These are phyloP conservation scores for Bolboschoenus planiculmis DNA, from an alignment of 176 grass and related monocot genomes.

Conservation along the genomic window DNA sequence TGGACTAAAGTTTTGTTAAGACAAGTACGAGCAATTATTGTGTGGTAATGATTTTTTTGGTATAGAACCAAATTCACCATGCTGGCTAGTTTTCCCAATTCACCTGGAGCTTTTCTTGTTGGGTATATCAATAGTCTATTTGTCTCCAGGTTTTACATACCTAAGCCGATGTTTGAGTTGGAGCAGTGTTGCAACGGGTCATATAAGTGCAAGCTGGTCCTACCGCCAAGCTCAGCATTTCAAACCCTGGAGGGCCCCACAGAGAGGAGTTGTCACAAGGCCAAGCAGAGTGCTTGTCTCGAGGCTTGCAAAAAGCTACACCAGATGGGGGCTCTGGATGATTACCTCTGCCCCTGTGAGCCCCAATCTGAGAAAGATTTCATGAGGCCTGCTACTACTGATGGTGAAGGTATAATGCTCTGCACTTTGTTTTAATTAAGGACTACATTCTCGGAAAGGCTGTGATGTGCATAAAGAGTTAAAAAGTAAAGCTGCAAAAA, in stretches of 20 bases:
- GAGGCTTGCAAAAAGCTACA: constrained; percentile 89
- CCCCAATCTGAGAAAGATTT: background rate
- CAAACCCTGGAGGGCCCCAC: constrained; percentile 52
- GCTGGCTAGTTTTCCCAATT: background rate
- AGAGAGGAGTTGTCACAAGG: constrained; percentile 48
- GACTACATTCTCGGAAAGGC: constrained; percentile 1
- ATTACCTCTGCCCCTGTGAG: constrained; percentile 46
- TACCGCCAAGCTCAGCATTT: constrained; percentile 58
- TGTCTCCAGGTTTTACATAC: constrained; percentile 36
- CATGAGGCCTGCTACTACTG: constrained; percentile 18
- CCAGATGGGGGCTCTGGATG: constrained; percentile 56
- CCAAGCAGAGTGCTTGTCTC: constrained; percentile 72
- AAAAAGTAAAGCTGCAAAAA: constrained; percentile 5
- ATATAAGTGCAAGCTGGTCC: constrained; percentile 53
- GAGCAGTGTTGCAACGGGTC: constrained; percentile 29
- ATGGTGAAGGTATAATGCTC: constrained; percentile 47
- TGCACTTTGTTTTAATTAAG: constrained; percentile 15
- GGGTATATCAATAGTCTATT: background rate
- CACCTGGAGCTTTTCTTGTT: background rate
- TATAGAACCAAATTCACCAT: background rate
- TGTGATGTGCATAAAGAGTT: background rate
- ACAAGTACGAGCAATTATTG: background rate
- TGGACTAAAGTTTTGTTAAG: background rate
- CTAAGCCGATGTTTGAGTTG: constrained; percentile 47
- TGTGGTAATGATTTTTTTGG: background rate